Conservation (phyloP, 2,329 filamentous ascomycete species). For the Plectosphaerella cucumerina region DNA sequence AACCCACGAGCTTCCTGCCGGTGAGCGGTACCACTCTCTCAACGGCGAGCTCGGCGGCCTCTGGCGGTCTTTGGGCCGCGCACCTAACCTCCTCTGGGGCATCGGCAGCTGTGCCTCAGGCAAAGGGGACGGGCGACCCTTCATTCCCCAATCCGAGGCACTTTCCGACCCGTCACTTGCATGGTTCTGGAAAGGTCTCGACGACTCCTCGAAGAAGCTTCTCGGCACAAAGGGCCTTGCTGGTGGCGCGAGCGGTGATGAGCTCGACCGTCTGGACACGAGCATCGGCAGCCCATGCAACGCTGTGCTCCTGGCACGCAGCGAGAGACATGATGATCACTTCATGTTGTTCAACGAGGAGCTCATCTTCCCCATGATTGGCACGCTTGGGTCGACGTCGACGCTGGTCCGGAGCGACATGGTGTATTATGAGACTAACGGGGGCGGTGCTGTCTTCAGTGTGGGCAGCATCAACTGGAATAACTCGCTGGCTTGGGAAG, state of each 20-base stretch:
- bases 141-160: neutral
- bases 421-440: slow-evolving; percentile 17
- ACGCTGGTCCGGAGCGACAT: slow-evolving; percentile 17
- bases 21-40: slow-evolving; percentile 22
- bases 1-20: slow-evolving; percentile 19
- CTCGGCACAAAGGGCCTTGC: slow-evolving; percentile 12
- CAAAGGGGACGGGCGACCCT: slow-evolving; percentile 21
- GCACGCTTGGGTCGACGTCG: slow-evolving; percentile 3
- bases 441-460: slow-evolving; percentile 17
- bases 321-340: slow-evolving; percentile 12
- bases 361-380: slow-evolving; percentile 16
- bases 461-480: slow-evolving; percentile 24
- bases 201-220: slow-evolving; percentile 7
- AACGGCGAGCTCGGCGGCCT: slow-evolving; percentile 25
- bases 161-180: slow-evolving; percentile 10
- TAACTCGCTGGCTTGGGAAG: slow-evolving; percentile 16
- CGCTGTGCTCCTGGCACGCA: slow-evolving; percentile 20
- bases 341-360: slow-evolving; percentile 20
- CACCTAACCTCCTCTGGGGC: neutral
- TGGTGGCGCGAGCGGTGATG: slow-evolving; percentile 26
- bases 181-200: slow-evolving; percentile 15
- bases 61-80: slow-evolving; percentile 11
- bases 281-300: slow-evolving; percentile 21
- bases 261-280: slow-evolving; percentile 28
- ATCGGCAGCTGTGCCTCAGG: slow-evolving; percentile 15